Evolutionary conservation across 345 rosid genomes (phyloP).

Genomic region (Bruguiera parviflora): DNA sequence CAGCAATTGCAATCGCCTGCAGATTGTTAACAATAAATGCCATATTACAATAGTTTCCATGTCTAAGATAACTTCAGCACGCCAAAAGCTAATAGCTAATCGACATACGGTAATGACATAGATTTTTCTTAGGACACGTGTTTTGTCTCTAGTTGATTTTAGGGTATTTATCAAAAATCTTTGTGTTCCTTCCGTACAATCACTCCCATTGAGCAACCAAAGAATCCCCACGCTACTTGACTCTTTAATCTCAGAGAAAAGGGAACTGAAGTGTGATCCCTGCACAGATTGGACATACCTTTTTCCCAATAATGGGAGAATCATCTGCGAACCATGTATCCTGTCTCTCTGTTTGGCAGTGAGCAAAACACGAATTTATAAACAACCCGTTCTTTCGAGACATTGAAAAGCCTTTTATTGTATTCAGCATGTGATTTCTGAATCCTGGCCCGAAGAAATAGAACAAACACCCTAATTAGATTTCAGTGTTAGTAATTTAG

Average conservation of each 20-base stretch:
- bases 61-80: no score
- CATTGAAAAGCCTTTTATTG: conserved; percentile 55
- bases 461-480: not conserved
- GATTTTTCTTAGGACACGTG: no score
- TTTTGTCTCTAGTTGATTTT: no score
- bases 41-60: no score
- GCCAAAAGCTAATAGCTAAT: no score
- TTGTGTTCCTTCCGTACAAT: no score
- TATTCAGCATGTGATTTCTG: conserved; percentile 76
- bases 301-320: conserved; percentile 69
- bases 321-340: conserved; percentile 90
- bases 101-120: no score
- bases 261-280: not conserved
- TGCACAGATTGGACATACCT: conserved; percentile 39
- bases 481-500: not conserved
- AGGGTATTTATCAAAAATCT: no score
- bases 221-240: not conserved
- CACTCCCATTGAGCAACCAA: no score
- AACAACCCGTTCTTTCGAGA: conserved; percentile 72
- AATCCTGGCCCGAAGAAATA: conserved; percentile 46
- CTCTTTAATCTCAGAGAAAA: not conserved
- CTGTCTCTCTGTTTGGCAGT: conserved; percentile 93
- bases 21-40: conserved; percentile 6
- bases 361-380: conserved; percentile 93
- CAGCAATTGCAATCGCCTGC: conserved; percentile 85